These are phyloP conservation scores for Chalciporus piperatus DNA, from an alignment of 768 basidiomycete genomes.

Conservation along the genomic window DNA sequence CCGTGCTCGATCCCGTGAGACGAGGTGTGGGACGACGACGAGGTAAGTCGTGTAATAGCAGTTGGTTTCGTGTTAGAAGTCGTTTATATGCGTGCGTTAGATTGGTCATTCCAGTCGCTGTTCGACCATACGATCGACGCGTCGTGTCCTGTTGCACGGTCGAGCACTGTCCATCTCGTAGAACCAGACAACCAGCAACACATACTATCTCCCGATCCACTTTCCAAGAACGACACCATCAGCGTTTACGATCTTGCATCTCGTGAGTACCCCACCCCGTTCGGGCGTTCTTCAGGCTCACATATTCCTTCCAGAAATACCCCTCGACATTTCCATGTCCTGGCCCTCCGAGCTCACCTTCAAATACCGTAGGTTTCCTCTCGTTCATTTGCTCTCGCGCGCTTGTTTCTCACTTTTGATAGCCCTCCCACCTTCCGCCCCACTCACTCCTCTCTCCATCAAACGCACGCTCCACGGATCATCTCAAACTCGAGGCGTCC, in stretches of 20 bases:
- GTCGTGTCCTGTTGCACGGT: conserved; percentile 67
- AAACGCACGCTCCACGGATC: conserved; percentile 70
- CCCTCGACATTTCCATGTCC: conserved; percentile 54
- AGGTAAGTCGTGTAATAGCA: conserved; percentile 38
- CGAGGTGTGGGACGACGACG: conserved; percentile 45
- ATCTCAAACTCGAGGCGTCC: conserved; percentile 72
- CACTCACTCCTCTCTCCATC: conserved; percentile 53
- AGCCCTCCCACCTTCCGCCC: conserved; percentile 38
- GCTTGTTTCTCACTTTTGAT: conserved; percentile 1
- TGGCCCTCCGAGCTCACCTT: conserved; percentile 54
- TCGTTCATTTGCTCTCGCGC: not conserved
- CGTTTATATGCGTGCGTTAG: conserved; percentile 33
- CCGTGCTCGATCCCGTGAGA: conserved; percentile 77
- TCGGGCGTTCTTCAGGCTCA: not conserved
- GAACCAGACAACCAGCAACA: conserved; percentile 44
- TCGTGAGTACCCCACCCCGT: conserved; percentile 33
- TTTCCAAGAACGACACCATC: conserved; percentile 28
- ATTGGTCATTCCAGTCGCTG: conserved; percentile 70
- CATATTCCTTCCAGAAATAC: conserved; percentile 16
- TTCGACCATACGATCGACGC: conserved; percentile 66
- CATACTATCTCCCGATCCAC: conserved; percentile 52
- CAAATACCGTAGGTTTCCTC: conserved; percentile 49
- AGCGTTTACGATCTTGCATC: conserved; percentile 50
- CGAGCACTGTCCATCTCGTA: conserved; percentile 51
- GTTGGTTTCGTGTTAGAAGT: conserved; percentile 2